A percentile compares a stretch with the other conserved stretches of the same genome.
These are phyloP conservation scores for Zymoseptoria crescenta DNA, from an alignment of 2,329 filamentous ascomycete genomes.

Conservation along the genomic window DNA sequence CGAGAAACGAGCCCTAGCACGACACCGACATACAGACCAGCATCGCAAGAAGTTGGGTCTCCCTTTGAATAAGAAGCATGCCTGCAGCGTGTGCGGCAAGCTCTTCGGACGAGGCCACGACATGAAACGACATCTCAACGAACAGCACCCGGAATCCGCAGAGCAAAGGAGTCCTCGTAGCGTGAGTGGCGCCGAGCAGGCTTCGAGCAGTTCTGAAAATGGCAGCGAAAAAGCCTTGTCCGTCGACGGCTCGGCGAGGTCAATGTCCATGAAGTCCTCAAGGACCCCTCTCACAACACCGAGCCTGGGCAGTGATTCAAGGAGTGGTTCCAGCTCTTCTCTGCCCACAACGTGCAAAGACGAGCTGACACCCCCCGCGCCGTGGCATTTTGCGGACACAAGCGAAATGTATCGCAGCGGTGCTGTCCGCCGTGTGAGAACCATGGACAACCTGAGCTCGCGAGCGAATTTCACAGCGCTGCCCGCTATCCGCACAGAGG, in stretches of 20 bases:
- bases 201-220: slow-evolving; percentile 1
- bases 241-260: slow-evolving; percentile 4
- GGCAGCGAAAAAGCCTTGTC: slow-evolving; percentile 4
- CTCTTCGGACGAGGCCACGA: slow-evolving; percentile 22
- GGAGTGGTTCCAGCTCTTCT: not conserved
- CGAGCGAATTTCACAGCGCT: not conserved
- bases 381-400: not conserved
- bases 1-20: slow-evolving; percentile 21
- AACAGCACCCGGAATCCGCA: slow-evolving; percentile 14
- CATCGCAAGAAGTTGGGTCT: slow-evolving; percentile 19
- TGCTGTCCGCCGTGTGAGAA: slow-evolving; percentile 1
- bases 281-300: not conserved
- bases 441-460: not conserved
- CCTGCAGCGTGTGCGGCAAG: slow-evolving; percentile 18
- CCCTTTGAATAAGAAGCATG: slow-evolving; percentile 18
- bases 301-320: not conserved
- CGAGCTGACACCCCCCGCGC: not conserved
- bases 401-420: not conserved
- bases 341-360: not conserved
- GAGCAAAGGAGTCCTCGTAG: slow-evolving; percentile 1
- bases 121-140: slow-evolving; percentile 20
- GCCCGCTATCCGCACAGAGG: not conserved
- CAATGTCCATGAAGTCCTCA: slow-evolving; percentile 2
- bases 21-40: slow-evolving; percentile 21
- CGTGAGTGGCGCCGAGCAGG: slow-evolving; percentile 5